These are phyloP conservation scores for Piper betle DNA, from an alignment of 164 flowering plant species.

Conservation along the genomic window DNA sequence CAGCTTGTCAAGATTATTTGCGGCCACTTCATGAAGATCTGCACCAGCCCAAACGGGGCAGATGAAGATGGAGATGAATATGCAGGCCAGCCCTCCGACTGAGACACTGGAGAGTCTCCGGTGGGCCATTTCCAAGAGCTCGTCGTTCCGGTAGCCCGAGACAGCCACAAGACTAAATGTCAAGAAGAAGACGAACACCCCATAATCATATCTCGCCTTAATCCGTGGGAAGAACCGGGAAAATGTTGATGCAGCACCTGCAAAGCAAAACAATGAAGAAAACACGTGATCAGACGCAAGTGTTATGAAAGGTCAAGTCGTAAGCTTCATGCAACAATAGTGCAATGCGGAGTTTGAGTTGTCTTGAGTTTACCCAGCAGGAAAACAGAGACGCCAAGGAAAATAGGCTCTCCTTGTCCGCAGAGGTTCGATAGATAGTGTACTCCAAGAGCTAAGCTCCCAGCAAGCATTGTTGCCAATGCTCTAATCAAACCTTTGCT, in stretches of 20 bases:
- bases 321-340: neutral
- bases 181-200: slow-evolving; percentile 56
- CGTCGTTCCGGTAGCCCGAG: slow-evolving; percentile 53
- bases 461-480: slow-evolving; percentile 56
- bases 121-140: slow-evolving; percentile 41
- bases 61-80: slow-evolving; percentile 35
- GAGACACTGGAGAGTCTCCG: slow-evolving; percentile 49
- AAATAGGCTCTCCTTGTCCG: slow-evolving; percentile 51
- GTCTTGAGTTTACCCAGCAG: slow-evolving; percentile 29
- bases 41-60: slow-evolving; percentile 90
- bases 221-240: slow-evolving; percentile 51
- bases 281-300: neutral
- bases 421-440: slow-evolving; percentile 38
- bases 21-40: slow-evolving; percentile 61
- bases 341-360: neutral
- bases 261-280: neutral
- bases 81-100: slow-evolving; percentile 45
- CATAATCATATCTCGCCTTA: slow-evolving; percentile 68
- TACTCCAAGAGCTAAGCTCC: slow-evolving; percentile 57
- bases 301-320: neutral
- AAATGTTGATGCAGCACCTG: slow-evolving; percentile 52
- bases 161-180: slow-evolving; percentile 68
- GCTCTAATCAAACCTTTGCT: slow-evolving; percentile 59
- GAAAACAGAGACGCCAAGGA: slow-evolving; percentile 51
- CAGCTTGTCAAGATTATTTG: slow-evolving; percentile 53